Evolutionary conservation across 495 filamentous ascomycete species (phyloP), one percentile per base, ranked within the genome.

Genomic region (Sphaerosporella brunnea): DNA sequence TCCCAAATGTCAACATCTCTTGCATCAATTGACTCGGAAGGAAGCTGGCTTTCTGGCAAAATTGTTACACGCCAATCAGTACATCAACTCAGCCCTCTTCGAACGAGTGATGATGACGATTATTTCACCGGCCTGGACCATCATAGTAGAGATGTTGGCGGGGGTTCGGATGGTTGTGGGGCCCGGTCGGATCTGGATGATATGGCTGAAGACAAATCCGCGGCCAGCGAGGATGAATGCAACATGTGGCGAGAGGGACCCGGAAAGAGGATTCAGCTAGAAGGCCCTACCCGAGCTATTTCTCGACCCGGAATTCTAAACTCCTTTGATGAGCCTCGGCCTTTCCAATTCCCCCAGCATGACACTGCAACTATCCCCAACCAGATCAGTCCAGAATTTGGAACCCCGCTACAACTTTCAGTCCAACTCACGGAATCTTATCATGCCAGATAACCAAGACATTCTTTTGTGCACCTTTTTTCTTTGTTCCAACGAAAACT

Each of bases 21-120:
- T 18, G 58, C 58, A 32, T 60, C 57, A 19, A 61, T 61, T 16
- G 58, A 61, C 47, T 60, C 57, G 8, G 58, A 61, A 46, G 58
- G 58, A 10, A 58, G 53, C 20, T 61, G 58, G 58, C 37, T 61
- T 20, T 61, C 58, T 4, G 58, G 58, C 0, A 60, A 42, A 41
- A 45, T 56, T 16, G 53, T 47, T 35, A 50, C 48, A 8, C 47
- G 56, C 1, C 46, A 46, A 25, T 55, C 57, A 9, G 38, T 56
- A 10, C 45, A 59, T 13, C 56, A 60, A 28, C 51, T 60, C 23
- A 53, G 48, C 26, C 57, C 57, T 3, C 46, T 60, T 13, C 47
- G 56, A 23, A 55, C 57, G 7, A 56, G 52, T 8, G 50, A 56
- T 13, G 56, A 53, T 19, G 57, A 60, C 21, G 57, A 60, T 10